Percentiles rank a stretch among this genome's conserved stretches.
phyloP scores from a whole-genome alignment of 139 green algal species.

The Haematococcus sp. region DNA sequence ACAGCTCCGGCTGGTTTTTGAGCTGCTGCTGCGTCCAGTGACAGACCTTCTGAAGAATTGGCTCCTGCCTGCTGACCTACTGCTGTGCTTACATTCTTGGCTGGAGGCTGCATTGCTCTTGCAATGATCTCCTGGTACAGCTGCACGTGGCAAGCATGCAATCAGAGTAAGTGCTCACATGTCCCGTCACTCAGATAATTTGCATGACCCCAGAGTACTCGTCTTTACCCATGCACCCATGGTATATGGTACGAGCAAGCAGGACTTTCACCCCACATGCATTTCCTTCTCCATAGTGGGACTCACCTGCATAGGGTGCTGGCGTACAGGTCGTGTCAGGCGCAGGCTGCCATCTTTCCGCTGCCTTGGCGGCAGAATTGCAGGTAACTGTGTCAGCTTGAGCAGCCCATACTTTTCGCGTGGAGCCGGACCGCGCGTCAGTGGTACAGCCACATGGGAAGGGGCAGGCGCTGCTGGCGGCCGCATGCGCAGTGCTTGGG shows the following conservation, averaged over 20 bases:
- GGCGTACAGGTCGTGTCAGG: neutral
- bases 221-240: neutral
- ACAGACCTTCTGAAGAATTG: neutral
- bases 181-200: too few relatives aligned
- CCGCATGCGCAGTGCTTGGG: neutral
- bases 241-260: neutral
- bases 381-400: neutral
- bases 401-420: conserved; percentile 23
- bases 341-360: neutral
- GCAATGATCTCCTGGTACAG: neutral
- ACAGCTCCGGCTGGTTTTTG: neutral
- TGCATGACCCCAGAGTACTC: neutral
- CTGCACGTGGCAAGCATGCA: neutral
- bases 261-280: neutral
- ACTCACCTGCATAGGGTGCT: neutral
- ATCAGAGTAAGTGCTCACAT: too few relatives aligned
- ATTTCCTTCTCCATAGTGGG: too few relatives aligned
- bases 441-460: neutral
- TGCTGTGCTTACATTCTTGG: neutral
- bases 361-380: neutral
- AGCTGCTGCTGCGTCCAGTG: neutral
- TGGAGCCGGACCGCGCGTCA: neutral
- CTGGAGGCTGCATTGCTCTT: neutral
- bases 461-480: neutral
- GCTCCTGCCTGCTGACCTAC: neutral